Base-by-base conservation (phyloP, 2,329 filamentous ascomycete species). In the Clarireedia sp. region DNA sequence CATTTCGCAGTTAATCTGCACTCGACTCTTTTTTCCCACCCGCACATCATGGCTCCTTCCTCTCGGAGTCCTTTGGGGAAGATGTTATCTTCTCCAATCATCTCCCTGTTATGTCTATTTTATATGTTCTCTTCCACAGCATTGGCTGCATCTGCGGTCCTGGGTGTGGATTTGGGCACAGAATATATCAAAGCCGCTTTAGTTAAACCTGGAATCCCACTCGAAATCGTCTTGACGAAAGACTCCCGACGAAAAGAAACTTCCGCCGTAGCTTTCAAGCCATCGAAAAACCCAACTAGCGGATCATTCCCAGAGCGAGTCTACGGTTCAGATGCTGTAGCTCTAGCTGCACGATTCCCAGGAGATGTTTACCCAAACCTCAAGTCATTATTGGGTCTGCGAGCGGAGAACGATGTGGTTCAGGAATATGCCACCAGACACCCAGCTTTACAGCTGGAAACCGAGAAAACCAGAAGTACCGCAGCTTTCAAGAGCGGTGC, bases 191-290 rank as follows among this genome's bases (percentile, higher is more conserved):
- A 97, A 76, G 92, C 92, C 26, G 85, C 89, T 14, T 82, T 99
- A 43, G 92, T 99, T 59, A 97, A 97, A 75, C 94, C 94, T 2
- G 94, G 94, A 59, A 92, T 95, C 51, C 94, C 94, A 10, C 89
- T 99, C 69, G 94, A 99, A 64, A 97, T 99, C 62, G 92, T 99
- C 70, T 81, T 96, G 55, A 96, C 91, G 29, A 99, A 97, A 71
- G 94, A 99, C 74, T 96, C 94, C 29, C 89, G 95, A 72, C 87
- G 94, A 68, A 99, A 99, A 77, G 94, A 99, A 71, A 82, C 81
- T 23, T 89, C 91, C 2, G 91, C 90, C 43, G 84, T 99, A 63
- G 87, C 90, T 44, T 97, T 99, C 76, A 97, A 99, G 74, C 90
- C 91, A 38, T 78, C 82, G n/a, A 81, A 81, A 64, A 81, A 79